phyloP scores from a whole-genome alignment of 2,329 filamentous ascomycete genomes.

The Cladosporium sp. region DNA sequence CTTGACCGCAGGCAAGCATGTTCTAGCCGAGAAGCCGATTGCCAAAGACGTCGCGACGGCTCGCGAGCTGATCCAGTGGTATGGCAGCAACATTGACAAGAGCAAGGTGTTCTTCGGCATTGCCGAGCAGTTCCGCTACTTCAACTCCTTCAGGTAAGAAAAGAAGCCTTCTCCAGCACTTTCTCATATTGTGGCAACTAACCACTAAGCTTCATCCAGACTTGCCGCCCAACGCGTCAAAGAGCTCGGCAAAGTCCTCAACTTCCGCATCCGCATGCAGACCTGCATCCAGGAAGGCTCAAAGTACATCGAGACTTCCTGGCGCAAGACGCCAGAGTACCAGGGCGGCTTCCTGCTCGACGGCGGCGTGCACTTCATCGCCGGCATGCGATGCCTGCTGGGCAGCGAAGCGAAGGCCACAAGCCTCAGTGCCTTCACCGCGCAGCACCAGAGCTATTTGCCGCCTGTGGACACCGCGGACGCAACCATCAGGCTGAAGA shows the following conservation, averaged over 20 bases:
- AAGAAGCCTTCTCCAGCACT: neutral
- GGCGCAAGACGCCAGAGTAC: slow-evolving; percentile 69
- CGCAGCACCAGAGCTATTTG: slow-evolving; percentile 57
- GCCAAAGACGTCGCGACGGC: slow-evolving; percentile 56
- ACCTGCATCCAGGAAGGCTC: slow-evolving; percentile 48
- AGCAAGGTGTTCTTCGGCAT: slow-evolving; percentile 53
- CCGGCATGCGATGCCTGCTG: slow-evolving; percentile 62
- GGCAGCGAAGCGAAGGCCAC: slow-evolving; percentile 46
- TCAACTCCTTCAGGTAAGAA: slow-evolving; percentile 48
- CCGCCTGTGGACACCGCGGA: slow-evolving; percentile 68
- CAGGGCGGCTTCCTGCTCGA: slow-evolving; percentile 78
- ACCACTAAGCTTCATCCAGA: neutral
- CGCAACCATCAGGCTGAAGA: slow-evolving; percentile 56
- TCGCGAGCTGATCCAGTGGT: slow-evolving; percentile 51
- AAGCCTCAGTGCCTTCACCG: slow-evolving; percentile 56
- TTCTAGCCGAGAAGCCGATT: slow-evolving; percentile 57
- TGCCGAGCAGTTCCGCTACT: slow-evolving; percentile 73
- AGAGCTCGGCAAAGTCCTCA: slow-evolving; percentile 55
- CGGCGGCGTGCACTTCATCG: slow-evolving; percentile 71
- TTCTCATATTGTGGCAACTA: neutral
- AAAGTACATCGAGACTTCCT: slow-evolving; percentile 58
- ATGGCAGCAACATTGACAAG: slow-evolving; percentile 42
- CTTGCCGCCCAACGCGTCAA: slow-evolving; percentile 54
- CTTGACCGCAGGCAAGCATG: slow-evolving; percentile 54
- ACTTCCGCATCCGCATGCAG: slow-evolving; percentile 54